Evolutionary conservation across 495 filamentous ascomycete genomes (phyloP).

Genomic region (Barbatosphaeria neglecta): DNA sequence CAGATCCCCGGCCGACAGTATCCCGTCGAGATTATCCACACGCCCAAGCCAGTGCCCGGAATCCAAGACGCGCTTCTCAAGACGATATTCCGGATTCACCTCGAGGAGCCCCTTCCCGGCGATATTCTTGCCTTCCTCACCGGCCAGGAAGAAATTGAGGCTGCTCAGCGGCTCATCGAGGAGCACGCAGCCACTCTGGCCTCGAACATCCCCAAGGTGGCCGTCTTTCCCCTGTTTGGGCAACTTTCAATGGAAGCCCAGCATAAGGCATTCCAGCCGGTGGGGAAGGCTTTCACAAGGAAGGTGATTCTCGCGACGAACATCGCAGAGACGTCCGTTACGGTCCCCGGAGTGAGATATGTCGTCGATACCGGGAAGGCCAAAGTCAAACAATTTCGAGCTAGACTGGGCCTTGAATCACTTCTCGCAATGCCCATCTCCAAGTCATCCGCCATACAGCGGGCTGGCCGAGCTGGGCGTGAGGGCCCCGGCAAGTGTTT

Average conservation of each 20-base stretch:
- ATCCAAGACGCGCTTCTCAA: slow-evolving; percentile 74
- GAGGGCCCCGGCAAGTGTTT: slow-evolving; percentile 86
- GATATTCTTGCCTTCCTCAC: slow-evolving; percentile 91
- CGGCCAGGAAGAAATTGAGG: slow-evolving; percentile 86
- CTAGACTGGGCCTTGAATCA: slow-evolving; percentile 77
- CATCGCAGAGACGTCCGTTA: slow-evolving; percentile 96
- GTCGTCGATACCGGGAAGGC: slow-evolving; percentile 91
- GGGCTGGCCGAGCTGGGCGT: slow-evolving; percentile 84
- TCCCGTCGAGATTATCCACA: slow-evolving; percentile 69
- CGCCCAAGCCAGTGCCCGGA: slow-evolving; percentile 65
- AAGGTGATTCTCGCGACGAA: slow-evolving; percentile 93
- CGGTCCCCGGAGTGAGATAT: slow-evolving; percentile 80
- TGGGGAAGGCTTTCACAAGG: slow-evolving; percentile 58
- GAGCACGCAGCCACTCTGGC: slow-evolving; percentile 62
- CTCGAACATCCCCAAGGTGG: slow-evolving; percentile 60
- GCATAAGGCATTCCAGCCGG: slow-evolving; percentile 69
- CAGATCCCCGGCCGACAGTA: slow-evolving; percentile 83
- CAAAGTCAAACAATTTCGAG: slow-evolving; percentile 86
- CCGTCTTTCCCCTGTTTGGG: slow-evolving; percentile 36
- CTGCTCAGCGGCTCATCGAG: slow-evolving; percentile 66
- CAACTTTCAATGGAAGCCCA: slow-evolving; percentile 57
- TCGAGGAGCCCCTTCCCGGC: slow-evolving; percentile 76
- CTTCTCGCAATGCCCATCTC: slow-evolving; percentile 86
- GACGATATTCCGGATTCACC: slow-evolving; percentile 80
- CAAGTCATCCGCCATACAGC: slow-evolving; percentile 83